Conservation (phyloP, 2,329 filamentous ascomycete species). For the Herpomyces periplanetae region DNA sequence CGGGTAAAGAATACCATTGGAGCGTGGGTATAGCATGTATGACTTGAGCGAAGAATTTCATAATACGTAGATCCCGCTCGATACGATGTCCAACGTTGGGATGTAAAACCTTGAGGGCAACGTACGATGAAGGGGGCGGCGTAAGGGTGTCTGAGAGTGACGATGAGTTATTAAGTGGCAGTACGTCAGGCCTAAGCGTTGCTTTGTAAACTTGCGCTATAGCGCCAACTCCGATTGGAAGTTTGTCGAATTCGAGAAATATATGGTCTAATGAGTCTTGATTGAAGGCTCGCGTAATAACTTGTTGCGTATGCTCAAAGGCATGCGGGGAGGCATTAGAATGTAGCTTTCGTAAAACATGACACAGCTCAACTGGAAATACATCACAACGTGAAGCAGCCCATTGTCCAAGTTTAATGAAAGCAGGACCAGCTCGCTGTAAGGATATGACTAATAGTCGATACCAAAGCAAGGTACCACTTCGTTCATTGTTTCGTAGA, state of each 20-base stretch:
- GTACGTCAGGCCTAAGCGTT: constrained; percentile 42
- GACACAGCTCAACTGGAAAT: constrained; percentile 68
- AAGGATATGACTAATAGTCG: constrained; percentile 46
- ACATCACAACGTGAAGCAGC: constrained; percentile 83
- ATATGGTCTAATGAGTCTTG: constrained; percentile 50
- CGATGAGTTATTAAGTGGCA: too few relatives aligned
- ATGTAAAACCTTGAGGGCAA: constrained; percentile 82
- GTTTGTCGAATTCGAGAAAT: constrained; percentile 76
- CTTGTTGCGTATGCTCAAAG: constrained; percentile 33
- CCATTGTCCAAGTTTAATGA: constrained; percentile 98
- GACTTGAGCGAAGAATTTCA: constrained; percentile 50
- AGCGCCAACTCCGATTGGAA: constrained; percentile 59
- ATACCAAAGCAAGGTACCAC: constrained; percentile 80
- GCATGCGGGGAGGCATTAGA: constrained; percentile 80
- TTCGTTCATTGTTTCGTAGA: constrained; percentile 28
- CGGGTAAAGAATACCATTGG: constrained; percentile 80
- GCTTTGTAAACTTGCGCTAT: constrained; percentile 95
- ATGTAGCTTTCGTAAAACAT: constrained; percentile 69
- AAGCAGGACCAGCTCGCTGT: constrained; percentile 72
- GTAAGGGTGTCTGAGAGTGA: constrained; percentile 39
- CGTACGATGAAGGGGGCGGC: constrained; percentile 54
- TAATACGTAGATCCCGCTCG: constrained; percentile 61
- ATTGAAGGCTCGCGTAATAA: constrained; percentile 40
- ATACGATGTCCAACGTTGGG: constrained; percentile 64
- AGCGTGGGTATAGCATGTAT: constrained; percentile 71